A percentile compares a stretch with the other conserved stretches of the same genome.
Conservation (phyloP, 805 yeast genomes). For the Saccharomyces mikatae region DNA sequence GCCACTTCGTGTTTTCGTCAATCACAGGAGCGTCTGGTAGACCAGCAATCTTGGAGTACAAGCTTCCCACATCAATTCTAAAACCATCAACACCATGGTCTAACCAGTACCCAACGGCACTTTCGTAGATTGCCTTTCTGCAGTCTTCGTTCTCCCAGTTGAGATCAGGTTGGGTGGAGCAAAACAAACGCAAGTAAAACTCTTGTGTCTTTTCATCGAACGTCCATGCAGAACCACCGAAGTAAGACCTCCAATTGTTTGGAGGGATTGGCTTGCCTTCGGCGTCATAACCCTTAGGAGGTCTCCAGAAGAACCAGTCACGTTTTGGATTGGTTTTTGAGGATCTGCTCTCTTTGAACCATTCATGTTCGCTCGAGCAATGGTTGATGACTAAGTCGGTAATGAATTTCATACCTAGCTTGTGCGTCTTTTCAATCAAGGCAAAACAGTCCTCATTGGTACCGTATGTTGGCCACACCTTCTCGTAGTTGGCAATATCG, state of each 20-base stretch:
- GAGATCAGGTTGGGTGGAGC: slow-evolving; percentile 49
- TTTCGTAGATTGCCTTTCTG: slow-evolving; percentile 33
- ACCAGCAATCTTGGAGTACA: slow-evolving; percentile 41
- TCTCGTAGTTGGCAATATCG: slow-evolving; percentile 47
- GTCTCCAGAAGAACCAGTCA: slow-evolving; percentile 56
- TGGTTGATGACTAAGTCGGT: slow-evolving; percentile 53
- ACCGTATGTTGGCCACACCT: slow-evolving; percentile 45
- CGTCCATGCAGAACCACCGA: slow-evolving; percentile 50
- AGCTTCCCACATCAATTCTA: slow-evolving; percentile 47
- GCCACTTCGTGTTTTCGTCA: slow-evolving; percentile 35
- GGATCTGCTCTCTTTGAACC: slow-evolving; percentile 50
- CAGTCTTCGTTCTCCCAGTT: slow-evolving; percentile 46
- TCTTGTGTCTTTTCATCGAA: slow-evolving; percentile 47
- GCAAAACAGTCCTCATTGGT: slow-evolving; percentile 44
- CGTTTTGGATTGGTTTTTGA: slow-evolving; percentile 46
- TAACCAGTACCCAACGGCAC: slow-evolving; percentile 46
- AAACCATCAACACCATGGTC: slow-evolving; percentile 51
- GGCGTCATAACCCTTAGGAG: slow-evolving; percentile 37
- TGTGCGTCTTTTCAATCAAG: slow-evolving; percentile 40
- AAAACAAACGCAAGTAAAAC: slow-evolving; percentile 48
- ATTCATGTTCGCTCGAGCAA: slow-evolving; percentile 45
- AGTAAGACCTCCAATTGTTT: slow-evolving; percentile 47
- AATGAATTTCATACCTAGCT: slow-evolving; percentile 43
- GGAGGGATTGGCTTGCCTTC: slow-evolving; percentile 47
- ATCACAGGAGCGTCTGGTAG: slow-evolving; percentile 43